Percentiles rank a stretch among this genome's conserved stretches.
phyloP scores from a whole-genome alignment of 768 basidiomycete genomes.

The Fomitopsis pulvina region DNA sequence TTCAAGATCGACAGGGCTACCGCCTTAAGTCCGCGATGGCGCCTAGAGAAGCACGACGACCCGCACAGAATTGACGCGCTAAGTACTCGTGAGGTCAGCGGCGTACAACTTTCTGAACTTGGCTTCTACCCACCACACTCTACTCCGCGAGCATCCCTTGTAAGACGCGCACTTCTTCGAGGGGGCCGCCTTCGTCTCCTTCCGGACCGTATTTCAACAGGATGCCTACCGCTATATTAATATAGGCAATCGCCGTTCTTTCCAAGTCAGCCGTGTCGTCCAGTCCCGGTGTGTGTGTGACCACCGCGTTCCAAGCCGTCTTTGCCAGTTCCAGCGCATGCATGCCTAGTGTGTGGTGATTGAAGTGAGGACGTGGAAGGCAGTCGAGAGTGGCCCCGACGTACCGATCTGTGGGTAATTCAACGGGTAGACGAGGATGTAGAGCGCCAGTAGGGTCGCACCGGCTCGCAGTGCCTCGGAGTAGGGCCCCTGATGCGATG shows the following conservation, averaged over 20 bases:
- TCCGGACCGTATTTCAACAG: slow-evolving; percentile 48
- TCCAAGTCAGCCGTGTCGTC: slow-evolving; percentile 7
- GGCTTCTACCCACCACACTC: too few species aligned
- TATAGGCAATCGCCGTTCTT: slow-evolving; percentile 25
- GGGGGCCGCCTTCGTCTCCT: slow-evolving; percentile 57
- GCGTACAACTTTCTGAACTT: too few species aligned
- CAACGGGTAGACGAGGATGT: slow-evolving; percentile 61
- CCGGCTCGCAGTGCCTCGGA: slow-evolving; percentile 47
- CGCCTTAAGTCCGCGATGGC: too few species aligned
- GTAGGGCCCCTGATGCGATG: slow-evolving; percentile 64
- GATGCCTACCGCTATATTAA: slow-evolving; percentile 35
- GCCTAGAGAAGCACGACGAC: too few species aligned
- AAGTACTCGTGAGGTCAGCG: too few species aligned
- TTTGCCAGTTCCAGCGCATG: slow-evolving; percentile 74
- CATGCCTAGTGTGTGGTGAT: slow-evolving; percentile 60
- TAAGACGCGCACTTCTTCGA: slow-evolving; percentile 45
- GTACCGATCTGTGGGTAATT: slow-evolving; percentile 82
- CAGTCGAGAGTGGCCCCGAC: too few species aligned
- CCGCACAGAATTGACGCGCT: too few species aligned
- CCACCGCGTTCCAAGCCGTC: slow-evolving; percentile 63
- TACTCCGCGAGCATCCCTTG: slow-evolving; percentile 34
- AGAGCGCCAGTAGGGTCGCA: slow-evolving; percentile 54
- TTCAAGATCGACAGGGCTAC: too few species aligned
- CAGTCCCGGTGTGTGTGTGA: slow-evolving; percentile 21
- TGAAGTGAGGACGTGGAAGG: too few species aligned